Conservation (phyloP, 1,284 basidiomycete genomes). For the Tilletia setariae region DNA sequence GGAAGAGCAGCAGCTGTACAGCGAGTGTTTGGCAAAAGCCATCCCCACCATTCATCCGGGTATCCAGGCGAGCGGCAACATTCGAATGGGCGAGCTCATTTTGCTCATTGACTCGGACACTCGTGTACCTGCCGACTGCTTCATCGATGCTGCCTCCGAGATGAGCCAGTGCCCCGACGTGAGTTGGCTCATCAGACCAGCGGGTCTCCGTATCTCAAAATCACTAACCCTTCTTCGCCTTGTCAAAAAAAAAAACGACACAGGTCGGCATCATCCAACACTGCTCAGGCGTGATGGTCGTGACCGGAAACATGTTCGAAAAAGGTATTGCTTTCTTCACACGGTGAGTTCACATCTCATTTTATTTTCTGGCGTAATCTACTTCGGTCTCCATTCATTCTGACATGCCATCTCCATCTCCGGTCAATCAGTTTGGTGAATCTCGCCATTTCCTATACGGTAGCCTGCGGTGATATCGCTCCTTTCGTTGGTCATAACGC, state of each 20-base stretch:
- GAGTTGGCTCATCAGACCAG: too few relatives aligned
- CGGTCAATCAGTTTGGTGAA: conserved; percentile 26
- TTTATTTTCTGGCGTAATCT: too few relatives aligned
- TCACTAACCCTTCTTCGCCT: too few relatives aligned
- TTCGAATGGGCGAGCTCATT: conserved; percentile 43
- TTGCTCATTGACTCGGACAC: conserved; percentile 68
- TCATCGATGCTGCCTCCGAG: conserved; percentile 79
- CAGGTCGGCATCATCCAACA: conserved; percentile 79
- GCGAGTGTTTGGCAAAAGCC: conserved; percentile 26
- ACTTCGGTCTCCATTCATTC: too few relatives aligned
- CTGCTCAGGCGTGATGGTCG: conserved; percentile 77
- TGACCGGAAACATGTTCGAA: conserved; percentile 79
- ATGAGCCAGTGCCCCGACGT: conserved; percentile 71
- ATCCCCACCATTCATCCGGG: conserved; percentile 56
- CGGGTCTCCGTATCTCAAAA: too few relatives aligned
- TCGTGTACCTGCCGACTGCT: conserved; percentile 79
- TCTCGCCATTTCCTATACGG: conserved; percentile 57
- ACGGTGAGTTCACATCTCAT: not conserved
- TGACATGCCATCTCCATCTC: too few relatives aligned
- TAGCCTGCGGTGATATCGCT: conserved; percentile 52
- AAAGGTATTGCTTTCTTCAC: conserved; percentile 75
- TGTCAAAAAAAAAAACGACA: too few relatives aligned
- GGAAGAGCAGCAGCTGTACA: conserved; percentile 34
- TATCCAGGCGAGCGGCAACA: conserved; percentile 54
- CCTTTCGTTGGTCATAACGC: conserved; percentile 86